Evolutionary conservation across 2,329 filamentous ascomycete genomes (phyloP), one percentile per base, ranked within the genome.

Genomic region (Xylariales sp.): DNA sequence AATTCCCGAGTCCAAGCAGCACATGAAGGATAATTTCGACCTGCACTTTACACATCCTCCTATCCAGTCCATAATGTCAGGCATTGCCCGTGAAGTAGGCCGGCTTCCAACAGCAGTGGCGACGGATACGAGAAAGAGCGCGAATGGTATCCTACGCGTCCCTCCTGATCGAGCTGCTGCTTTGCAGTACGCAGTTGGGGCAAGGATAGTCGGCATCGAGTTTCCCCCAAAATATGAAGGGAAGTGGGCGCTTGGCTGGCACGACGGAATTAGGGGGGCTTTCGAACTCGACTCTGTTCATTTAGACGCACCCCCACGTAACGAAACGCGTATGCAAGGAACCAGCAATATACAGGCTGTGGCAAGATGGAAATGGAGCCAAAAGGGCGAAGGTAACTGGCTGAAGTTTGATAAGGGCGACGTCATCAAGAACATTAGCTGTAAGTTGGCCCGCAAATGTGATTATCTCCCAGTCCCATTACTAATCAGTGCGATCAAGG

Each of bases 391-490:
- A 34, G 62, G 66, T 8, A 61, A 58, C 18, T 79, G 75, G 75
- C 59, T 79, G n/a, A 68, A 62, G 45, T 76, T 86, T 51, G 79
- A 82, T 20, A 83, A 81, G 53, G 78, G 77, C 15, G 82, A 86
- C 45, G 66, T 71, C 4, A 82, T 85, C 13, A 78, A 70, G 46
- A 87, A 82, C 59, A 87, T 60, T 30, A 50, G 55, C 29, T 59
- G 57, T 59, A 44, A 51, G 57, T 30, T 38, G n/a, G n/a, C n/a
- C n/a, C n/a, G n/a, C n/a, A n/a, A n/a, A n/a, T n/a, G n/a, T n/a
- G n/a, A n/a, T n/a, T n/a, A n/a, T n/a, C n/a, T n/a, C n/a, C n/a
- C n/a, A n/a, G n/a, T n/a, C n/a, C n/a, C n/a, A n/a, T n/a, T n/a
- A n/a, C n/a, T n/a, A n/a, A n/a, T n/a, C n/a, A n/a, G n/a, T n/a